Evolutionary conservation across 306 rosid species (phyloP), one percentile per base, ranked within the genome.

Genomic region (Calophaca sinica): DNA sequence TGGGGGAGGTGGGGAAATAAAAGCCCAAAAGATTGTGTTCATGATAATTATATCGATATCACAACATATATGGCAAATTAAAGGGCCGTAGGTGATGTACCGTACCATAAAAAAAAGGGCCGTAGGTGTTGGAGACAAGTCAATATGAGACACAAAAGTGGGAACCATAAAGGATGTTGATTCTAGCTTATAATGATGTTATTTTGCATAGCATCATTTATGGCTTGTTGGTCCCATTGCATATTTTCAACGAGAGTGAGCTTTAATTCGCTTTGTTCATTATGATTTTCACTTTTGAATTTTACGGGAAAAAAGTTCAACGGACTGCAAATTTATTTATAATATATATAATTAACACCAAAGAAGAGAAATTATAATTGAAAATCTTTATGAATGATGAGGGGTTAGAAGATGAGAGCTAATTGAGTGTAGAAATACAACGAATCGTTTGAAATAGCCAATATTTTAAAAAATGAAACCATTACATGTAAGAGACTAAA

Each of bases 151-250:
- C 68, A 63, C 75, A 77, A 79, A 78, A 88, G 86, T 77, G 67
- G 66, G 65, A 84, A 72, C 86, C 73, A 80, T 4, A 78, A 72
- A 78, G 85, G 85, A 79, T 74, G 81, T 80, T 79, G 87, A 74
- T 82, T 86, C 68, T 68, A 57, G 10, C 54, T 59, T 73, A 62
- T 76, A 72, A 67, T 82, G 64, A 63, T 80, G 36, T 29, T 54
- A 69, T 70, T 72, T 79, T 62, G 57, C 8, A 73, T 48, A 76
- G 67, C 66, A 77, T 81, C 69, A 78, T 82, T 67, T 52, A 50
- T 61, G 35, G 51, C 61, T 20, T 29, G 68, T 77, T 83, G 84
- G 87, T 79, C 88, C 83, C 83, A 59, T 50, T 64, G 32, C 45
- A 66, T 66, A 32, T 69, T 86, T 84, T 83, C 85, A 76, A 45